Conservation (phyloP, 1,139 yeast species). For the Blastobotrys elegans region DNA sequence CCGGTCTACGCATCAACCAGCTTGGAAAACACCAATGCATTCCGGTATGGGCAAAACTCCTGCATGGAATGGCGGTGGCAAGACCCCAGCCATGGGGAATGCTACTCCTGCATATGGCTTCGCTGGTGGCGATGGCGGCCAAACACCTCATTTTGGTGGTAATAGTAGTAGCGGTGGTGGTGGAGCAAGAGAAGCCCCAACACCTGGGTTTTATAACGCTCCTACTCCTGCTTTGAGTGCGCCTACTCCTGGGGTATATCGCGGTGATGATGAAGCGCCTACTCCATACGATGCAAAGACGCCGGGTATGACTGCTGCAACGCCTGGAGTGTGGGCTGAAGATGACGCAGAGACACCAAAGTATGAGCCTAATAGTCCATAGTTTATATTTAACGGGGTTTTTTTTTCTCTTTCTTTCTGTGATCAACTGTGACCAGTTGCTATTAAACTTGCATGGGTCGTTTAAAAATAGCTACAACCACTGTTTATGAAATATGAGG, state of each 20-base stretch:
- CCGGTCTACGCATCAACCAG: constrained; percentile 17
- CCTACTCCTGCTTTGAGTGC: constrained; percentile 44
- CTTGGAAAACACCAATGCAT: constrained; percentile 51
- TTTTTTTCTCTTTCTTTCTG: no score
- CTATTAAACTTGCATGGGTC: no score
- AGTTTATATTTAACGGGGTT: not conserved
- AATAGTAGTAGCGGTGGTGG: no score
- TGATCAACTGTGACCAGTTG: no score
- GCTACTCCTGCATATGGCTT: constrained; percentile 44
- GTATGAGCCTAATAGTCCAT: constrained; percentile 35
- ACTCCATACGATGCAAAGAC: constrained; percentile 41
- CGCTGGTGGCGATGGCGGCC: constrained; percentile 34
- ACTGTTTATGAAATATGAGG: no score
- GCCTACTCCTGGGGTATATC: constrained; percentile 41
- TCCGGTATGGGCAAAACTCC: constrained; percentile 41
- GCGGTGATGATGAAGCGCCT: constrained; percentile 39
- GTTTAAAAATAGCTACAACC: no score
- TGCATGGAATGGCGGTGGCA: constrained; percentile 41
- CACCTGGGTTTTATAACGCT: constrained; percentile 44
- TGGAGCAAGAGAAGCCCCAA: constrained; percentile 39
- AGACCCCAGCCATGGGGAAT: constrained; percentile 37
- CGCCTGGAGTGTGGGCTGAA: constrained; percentile 38
- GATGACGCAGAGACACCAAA: constrained; percentile 36
- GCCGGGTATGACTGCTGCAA: constrained; percentile 39
- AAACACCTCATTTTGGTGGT: constrained; percentile 45